Conservation (phyloP, 495 filamentous ascomycete species). For the Aspergillus wentii region DNA sequence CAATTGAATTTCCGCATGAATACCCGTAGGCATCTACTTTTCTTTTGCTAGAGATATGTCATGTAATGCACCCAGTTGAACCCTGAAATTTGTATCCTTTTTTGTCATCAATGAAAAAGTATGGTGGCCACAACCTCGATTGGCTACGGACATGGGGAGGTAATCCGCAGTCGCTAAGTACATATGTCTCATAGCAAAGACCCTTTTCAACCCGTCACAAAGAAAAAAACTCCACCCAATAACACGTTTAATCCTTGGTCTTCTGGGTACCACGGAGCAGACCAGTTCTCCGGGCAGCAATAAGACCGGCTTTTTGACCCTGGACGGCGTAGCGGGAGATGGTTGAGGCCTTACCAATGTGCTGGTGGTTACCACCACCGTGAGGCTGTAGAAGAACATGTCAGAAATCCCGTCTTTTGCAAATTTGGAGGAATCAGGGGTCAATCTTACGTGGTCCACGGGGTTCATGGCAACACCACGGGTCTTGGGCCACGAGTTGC, state of each 20-base stretch:
- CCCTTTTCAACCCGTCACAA: constrained; percentile 49
- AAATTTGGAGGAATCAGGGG: neutral
- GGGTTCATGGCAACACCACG: constrained; percentile 99
- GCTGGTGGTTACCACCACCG: constrained; percentile 99
- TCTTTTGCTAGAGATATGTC: neutral
- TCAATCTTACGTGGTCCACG: constrained; percentile 80
- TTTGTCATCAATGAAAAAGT: constrained; percentile 30
- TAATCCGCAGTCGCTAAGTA: constrained; percentile 46
- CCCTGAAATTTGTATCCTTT: constrained; percentile 27
- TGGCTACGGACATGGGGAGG: constrained; percentile 42
- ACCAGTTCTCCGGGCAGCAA: constrained; percentile 98
- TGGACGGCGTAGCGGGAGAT: constrained; percentile 95
- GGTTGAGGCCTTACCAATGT: constrained; percentile 99
- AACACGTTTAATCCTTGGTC: constrained; percentile 72
- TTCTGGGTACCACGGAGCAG: constrained; percentile 99
- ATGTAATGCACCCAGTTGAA: neutral
- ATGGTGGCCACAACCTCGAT: constrained; percentile 44
- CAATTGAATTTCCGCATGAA: too few relatives aligned
- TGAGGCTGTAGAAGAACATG: constrained; percentile 61
- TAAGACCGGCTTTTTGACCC: constrained; percentile 99
- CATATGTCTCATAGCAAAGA: constrained; percentile 48
- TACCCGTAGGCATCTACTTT: neutral
- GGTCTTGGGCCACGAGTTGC: constrained; percentile 99
- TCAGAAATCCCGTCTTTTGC: constrained; percentile 21
- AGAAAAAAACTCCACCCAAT: constrained; percentile 38